Base-by-base conservation (phyloP, 768 basidiomycete species). In the Naematelia encephala region DNA sequence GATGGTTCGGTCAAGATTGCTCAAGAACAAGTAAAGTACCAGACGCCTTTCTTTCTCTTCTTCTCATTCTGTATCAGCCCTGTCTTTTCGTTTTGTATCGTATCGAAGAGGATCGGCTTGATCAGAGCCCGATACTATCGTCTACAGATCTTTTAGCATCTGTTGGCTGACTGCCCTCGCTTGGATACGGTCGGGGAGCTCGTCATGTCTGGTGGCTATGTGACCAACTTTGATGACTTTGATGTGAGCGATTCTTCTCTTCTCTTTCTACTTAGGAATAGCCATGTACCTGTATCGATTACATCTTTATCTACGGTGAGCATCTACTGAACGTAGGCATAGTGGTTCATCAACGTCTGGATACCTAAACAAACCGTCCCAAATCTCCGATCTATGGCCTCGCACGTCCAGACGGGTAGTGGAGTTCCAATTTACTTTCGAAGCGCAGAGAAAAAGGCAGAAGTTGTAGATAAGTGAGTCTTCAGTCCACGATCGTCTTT, bases 141-240 rank as follows among this genome's bases (percentile, higher is more conserved):
- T n/a, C n/a, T n/a, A n/a, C n/a, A n/a, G n/a, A n/a, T n/a, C n/a
- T n/a, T n/a, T n/a, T n/a, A n/a, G n/a, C n/a, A n/a, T n/a, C n/a
- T n/a, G n/a, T n/a, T n/a, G n/a, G n/a, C n/a, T n/a, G n/a, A n/a
- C 34, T 16, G 16, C 34, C 34, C 16, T 39, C 34, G 8, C 34
- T 39, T 39, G 16, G 34, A 39, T n/a, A n/a, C n/a, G n/a, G 34
- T 39, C 34, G 34, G 34, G 8, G 34, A 39, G 34, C 8, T 8
- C 34, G 34, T 16, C 34, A 39, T 39, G 34, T 39, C 34, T 8
- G 34, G 34, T 39, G 34, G 34, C 34, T 39, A 39, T 39, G 34
- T 39, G 34, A 63, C 49, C 8, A 65, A 73, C 53, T 73, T 68
- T 68, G 53, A 50, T 39, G 71, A 73, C 51, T 70, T 68, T 47